Base-by-base conservation (phyloP, 2,329 filamentous ascomycete genomes). In the Colletotrichum graminicola region DNA sequence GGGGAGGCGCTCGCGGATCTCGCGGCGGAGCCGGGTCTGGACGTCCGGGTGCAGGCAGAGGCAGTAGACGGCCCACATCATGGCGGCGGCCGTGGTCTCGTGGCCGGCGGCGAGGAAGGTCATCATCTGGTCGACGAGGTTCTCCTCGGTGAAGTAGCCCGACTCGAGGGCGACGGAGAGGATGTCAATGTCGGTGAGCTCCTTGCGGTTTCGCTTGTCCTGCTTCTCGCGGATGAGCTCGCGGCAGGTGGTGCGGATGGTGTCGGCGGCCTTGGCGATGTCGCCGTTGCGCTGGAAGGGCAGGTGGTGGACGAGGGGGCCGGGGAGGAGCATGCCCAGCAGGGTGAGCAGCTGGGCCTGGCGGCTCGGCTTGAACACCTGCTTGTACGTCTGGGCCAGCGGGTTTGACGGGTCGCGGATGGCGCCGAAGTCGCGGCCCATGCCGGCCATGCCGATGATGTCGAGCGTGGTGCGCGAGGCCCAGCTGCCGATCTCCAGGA, bases 51-150 rank as follows among this genome's bases (percentile, higher is more conserved):
- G 81, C 26, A 86, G 85, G 75, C 89, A 89, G n/a, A 96, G 87
- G 54, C 91, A 83, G 77, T 94, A 93, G 10, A 90, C 81, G 3
- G 91, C 88, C 92, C 93, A 95, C n/a, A 91, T 92, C 78, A 96
- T 85, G 23, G 93, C 87, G 1, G 90, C 88, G 1, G 93, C 90
- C 0, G 93, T 95, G 1, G 93, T 95, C 81, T 95, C 93, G 79
- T 95, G 93, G 29, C 91, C 92, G 0, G 94, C 94, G 0, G 92
- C 92, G 6, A 97, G 88, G 83, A 97, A 96, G 0, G 93, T 97
- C 93, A 97, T 96, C 78, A 96, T 88, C 81, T 97, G 94, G 79
- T 96, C 92, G 45, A 94, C 89, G n/a, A 97, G 88, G 72, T 94
- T 90, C 60, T 94, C 92, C 73, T 96, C 93, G 16, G 83, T 88